A percentile compares a stretch with the other conserved stretches of the same genome.
phyloP scores from a whole-genome alignment of 1,284 basidiomycete genomes.

The Papiliotrema laurentii region DNA sequence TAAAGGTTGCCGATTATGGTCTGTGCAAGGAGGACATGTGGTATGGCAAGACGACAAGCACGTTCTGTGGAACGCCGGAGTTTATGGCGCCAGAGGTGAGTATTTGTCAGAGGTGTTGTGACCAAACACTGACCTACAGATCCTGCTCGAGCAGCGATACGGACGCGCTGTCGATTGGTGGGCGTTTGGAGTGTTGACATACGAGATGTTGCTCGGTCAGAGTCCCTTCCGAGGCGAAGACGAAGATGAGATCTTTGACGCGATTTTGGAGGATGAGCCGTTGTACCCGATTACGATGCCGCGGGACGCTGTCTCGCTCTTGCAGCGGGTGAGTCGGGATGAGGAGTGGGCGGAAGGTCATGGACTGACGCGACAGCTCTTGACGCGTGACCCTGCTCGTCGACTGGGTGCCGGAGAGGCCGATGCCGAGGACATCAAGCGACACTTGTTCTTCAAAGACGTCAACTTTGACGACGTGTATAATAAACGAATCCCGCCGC shows the following conservation, averaged over 20 bases:
- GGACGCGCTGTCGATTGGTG: constrained; percentile 99
- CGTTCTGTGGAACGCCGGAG: constrained; percentile 98
- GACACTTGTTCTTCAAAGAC: constrained; percentile 97
- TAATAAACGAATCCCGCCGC: constrained; percentile 92
- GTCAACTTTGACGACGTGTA: constrained; percentile 94
- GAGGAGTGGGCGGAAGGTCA: background rate
- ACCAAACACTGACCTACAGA: constrained; percentile 53
- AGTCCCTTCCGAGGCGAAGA: constrained; percentile 99
- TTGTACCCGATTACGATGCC: constrained; percentile 99
- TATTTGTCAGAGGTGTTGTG: background rate
- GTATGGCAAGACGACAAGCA: constrained; percentile 93
- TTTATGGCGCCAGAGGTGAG: constrained; percentile 98
- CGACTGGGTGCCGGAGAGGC: constrained; percentile 90
- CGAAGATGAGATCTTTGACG: constrained; percentile 99
- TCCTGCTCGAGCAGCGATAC: constrained; percentile 95
- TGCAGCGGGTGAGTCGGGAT: constrained; percentile 68
- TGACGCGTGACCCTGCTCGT: constrained; percentile 87
- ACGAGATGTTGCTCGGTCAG: constrained; percentile 98
- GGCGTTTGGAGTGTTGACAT: constrained; percentile 98
- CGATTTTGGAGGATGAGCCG: constrained; percentile 96
- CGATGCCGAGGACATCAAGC: constrained; percentile 97
- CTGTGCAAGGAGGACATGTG: constrained; percentile 99
- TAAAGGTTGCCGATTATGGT: constrained; percentile 99
- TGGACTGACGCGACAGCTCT: constrained; percentile 57
- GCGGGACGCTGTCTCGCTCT: constrained; percentile 87